Evolutionary conservation across 1,139 yeast genomes (phyloP), one percentile per base, ranked within the genome.

Genomic region (Scheffersomyces quercinus): DNA sequence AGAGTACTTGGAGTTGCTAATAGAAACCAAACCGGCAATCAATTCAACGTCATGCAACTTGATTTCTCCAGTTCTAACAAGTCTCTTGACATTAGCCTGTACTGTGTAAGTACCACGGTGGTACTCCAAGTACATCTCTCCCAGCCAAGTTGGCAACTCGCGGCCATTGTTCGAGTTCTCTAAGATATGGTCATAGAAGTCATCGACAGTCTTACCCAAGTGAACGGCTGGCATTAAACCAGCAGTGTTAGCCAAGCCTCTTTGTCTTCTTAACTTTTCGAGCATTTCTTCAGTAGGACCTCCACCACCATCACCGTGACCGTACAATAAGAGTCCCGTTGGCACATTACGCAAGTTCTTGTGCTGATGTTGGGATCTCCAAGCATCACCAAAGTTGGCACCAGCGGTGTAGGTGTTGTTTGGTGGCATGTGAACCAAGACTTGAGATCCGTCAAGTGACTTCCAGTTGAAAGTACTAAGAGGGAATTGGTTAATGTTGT

Each of bases 291-390:
- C 87, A 4, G 89, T 85, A 33, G 98, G 98, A 5, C 99, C 99
- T 52, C 98, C 98, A 49, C 99, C 99, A 54, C 99, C 99, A 60
- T 93, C 99, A 59, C 99, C 99, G 56, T 86, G 82, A 34, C 99
- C 99, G 56, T 81, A 93, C 42, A 90, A 73, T 59, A 93, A 70
- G 59, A 93, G 72, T 0, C 96, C 95, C 10, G 87, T 79, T 43
- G 88, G 93, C 41, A 85, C 91, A 53, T 82, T 81, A 45, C 90
- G 83, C 50, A 87, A 70, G 55, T 91, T 88, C 67, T 90, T 87
- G 67, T 93, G 96, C 57, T 89, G 93, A 33, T 71, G 70, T 46
- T 83, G 79, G 1, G 96, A 85, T 56, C 97, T 77, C 45, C 81
- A 77, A 29, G 91, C 95, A 67, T 93, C 98, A 26, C 97, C 97